Percentiles rank a stretch among this genome's conserved stretches.
These are phyloP conservation scores for Diplodia seriata DNA, from an alignment of 2,329 filamentous ascomycete species.

Conservation along the genomic window DNA sequence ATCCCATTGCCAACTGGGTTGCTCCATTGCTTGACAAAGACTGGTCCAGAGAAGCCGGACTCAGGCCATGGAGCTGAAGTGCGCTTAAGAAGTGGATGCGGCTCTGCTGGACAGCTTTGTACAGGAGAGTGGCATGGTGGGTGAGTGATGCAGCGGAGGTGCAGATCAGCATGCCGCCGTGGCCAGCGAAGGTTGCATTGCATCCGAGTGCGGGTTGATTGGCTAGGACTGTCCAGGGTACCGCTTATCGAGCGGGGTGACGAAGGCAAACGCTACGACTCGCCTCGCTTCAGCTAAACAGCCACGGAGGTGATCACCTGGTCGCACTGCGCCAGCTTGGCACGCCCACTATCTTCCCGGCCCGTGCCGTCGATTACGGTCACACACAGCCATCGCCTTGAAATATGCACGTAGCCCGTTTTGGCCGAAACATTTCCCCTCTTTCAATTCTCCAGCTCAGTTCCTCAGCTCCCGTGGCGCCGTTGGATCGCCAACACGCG, in stretches of 20 bases:
- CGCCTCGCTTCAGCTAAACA: not conserved
- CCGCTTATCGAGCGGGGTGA: not conserved
- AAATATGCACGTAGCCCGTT: conserved; percentile 24
- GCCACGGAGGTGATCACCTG: conserved; percentile 10
- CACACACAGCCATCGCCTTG: not conserved
- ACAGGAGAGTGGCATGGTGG: not conserved
- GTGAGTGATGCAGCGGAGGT: not conserved
- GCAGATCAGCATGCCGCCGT: not conserved
- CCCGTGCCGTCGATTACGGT: not conserved
- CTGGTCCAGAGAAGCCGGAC: not conserved
- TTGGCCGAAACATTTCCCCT: not conserved
- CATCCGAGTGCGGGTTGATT: not conserved
- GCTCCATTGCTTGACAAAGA: not conserved
- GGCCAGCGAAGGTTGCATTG: conserved; percentile 17
- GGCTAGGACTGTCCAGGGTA: not conserved
- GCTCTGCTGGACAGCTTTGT: conserved; percentile 3
- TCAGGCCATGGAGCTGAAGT: not conserved
- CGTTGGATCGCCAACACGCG: not conserved
- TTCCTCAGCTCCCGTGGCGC: not conserved
- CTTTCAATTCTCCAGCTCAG: not conserved
- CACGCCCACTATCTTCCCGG: not conserved
- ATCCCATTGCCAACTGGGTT: not conserved
- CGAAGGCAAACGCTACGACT: not conserved
- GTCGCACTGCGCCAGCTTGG: too few species aligned
- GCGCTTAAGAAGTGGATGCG: not conserved